phyloP scores from a whole-genome alignment of 768 basidiomycete genomes.

The Tylopilus sp. region DNA sequence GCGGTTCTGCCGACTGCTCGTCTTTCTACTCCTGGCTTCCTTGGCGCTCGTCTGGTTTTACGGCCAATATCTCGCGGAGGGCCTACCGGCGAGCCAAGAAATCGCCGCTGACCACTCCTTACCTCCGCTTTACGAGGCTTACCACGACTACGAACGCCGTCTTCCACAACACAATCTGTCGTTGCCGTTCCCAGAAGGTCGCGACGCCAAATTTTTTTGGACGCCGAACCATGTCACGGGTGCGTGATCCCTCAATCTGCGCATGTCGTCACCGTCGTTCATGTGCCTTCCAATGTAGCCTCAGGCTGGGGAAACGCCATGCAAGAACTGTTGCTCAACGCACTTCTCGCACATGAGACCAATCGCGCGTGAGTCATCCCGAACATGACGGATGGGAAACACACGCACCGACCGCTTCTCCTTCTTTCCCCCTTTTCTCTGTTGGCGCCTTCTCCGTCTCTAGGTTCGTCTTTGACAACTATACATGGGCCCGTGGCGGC shows the following conservation, averaged over 20 bases:
- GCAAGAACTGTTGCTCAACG: constrained; percentile 54
- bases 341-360: constrained; percentile 45
- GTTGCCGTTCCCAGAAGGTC: constrained; percentile 39
- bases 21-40: constrained; percentile 8
- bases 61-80: neutral
- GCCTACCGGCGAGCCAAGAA: constrained; percentile 5
- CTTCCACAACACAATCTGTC: constrained; percentile 45
- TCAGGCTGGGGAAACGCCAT: constrained; percentile 62
- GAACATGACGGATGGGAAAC: neutral
- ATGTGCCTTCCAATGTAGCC: constrained; percentile 26
- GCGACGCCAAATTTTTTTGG: constrained; percentile 44
- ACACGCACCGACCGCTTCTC: no score
- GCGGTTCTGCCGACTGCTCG: constrained; percentile 14
- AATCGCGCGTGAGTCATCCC: constrained; percentile 43
- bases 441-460: neutral
- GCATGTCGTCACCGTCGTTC: no score
- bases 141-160: constrained; percentile 39
- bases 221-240: constrained; percentile 45
- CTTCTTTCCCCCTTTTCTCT: no score
- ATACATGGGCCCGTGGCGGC: constrained; percentile 47
- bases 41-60: constrained; percentile 19
- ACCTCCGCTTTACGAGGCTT: constrained; percentile 46
- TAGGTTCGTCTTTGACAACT: constrained; percentile 58
- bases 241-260: constrained; percentile 17
- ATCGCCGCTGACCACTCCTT: constrained; percentile 8